Evolutionary conservation across 805 yeast genomes (phyloP).

Genomic region (Candida endomychidarum): DNA sequence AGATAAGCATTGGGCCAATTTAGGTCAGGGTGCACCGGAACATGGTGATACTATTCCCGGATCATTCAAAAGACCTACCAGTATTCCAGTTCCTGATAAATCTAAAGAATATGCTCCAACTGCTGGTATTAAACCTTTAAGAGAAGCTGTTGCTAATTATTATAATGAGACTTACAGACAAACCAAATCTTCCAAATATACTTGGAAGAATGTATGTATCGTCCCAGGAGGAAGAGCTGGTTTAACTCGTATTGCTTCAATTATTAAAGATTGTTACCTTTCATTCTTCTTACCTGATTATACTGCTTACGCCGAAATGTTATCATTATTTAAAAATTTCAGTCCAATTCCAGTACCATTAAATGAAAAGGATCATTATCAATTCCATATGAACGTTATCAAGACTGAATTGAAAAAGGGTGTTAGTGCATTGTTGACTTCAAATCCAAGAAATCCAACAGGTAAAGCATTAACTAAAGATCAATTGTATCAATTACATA

Average conservation of each 20-base stretch:
- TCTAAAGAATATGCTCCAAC: conserved; percentile 61
- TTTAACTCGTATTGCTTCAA: conserved; percentile 59
- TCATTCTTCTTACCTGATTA: conserved; percentile 63
- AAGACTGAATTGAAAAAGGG: conserved; percentile 55
- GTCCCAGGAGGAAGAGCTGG: conserved; percentile 70
- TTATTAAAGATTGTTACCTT: conserved; percentile 56
- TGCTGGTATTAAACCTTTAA: conserved; percentile 52
- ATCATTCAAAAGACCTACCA: conserved; percentile 52
- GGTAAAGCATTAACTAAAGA: conserved; percentile 51
- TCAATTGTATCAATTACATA: conserved; percentile 50
- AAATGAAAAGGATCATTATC: conserved; percentile 56
- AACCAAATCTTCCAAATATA: conserved; percentile 50
- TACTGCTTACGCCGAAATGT: conserved; percentile 66
- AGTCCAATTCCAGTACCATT: conserved; percentile 64
- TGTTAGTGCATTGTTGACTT: conserved; percentile 56
- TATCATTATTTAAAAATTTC: conserved; percentile 59
- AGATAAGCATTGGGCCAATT: conserved; percentile 52
- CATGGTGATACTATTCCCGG: conserved; percentile 60
- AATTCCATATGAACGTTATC: conserved; percentile 52
- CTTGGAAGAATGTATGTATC: conserved; percentile 59
- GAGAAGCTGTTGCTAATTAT: conserved; percentile 58
- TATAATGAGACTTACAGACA: conserved; percentile 56
- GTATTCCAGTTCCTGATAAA: conserved; percentile 46
- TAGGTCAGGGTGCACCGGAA: conserved; percentile 68
- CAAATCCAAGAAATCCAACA: conserved; percentile 65